Evolutionary conservation across 768 basidiomycete genomes (phyloP).

Genomic region (Lactarius sp.): DNA sequence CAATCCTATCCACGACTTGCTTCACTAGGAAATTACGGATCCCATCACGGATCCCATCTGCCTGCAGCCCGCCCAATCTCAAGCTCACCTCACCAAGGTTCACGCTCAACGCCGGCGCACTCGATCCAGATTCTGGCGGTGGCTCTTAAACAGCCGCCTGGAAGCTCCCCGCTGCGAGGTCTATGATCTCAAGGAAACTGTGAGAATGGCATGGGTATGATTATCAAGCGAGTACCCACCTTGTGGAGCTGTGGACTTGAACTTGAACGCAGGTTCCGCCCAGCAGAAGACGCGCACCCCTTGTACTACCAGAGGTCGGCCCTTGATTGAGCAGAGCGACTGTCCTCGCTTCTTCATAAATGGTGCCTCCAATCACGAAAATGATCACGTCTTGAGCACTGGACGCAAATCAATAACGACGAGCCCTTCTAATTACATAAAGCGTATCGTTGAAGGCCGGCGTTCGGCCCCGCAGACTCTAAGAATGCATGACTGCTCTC

Average conservation of each 20-base stretch:
- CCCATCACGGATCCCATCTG: slow-evolving; percentile 87
- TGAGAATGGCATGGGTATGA: not conserved
- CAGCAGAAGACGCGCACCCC: slow-evolving; percentile 73
- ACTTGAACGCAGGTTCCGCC: slow-evolving; percentile 95
- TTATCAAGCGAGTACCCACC: slow-evolving; percentile 42
- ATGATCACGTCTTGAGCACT: slow-evolving; percentile 96
- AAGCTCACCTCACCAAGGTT: slow-evolving; percentile 91
- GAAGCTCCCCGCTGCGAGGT: slow-evolving; percentile 59
- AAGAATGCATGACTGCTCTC: slow-evolving; percentile 91
- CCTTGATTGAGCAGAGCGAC: slow-evolving; percentile 87
- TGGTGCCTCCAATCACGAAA: slow-evolving; percentile 95
- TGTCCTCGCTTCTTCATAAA: slow-evolving; percentile 89
- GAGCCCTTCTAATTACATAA: not conserved
- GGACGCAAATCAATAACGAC: slow-evolving; percentile 9
- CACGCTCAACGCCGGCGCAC: slow-evolving; percentile 77
- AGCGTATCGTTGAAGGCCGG: slow-evolving; percentile 68
- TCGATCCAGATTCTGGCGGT: slow-evolving; percentile 67
- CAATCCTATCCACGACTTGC: slow-evolving; percentile 69
- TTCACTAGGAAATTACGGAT: slow-evolving; percentile 84
- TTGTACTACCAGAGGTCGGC: slow-evolving; percentile 46
- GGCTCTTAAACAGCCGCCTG: slow-evolving; percentile 65
- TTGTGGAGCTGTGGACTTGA: no score
- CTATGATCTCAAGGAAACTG: slow-evolving; percentile 89
- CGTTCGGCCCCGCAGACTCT: slow-evolving; percentile 62
- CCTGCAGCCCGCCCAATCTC: slow-evolving; percentile 80